Percentiles rank a stretch among this genome's conserved stretches.
These are phyloP conservation scores for Sugiyamaella japonica DNA, from an alignment of 1,139 yeast species.

Conservation along the genomic window DNA sequence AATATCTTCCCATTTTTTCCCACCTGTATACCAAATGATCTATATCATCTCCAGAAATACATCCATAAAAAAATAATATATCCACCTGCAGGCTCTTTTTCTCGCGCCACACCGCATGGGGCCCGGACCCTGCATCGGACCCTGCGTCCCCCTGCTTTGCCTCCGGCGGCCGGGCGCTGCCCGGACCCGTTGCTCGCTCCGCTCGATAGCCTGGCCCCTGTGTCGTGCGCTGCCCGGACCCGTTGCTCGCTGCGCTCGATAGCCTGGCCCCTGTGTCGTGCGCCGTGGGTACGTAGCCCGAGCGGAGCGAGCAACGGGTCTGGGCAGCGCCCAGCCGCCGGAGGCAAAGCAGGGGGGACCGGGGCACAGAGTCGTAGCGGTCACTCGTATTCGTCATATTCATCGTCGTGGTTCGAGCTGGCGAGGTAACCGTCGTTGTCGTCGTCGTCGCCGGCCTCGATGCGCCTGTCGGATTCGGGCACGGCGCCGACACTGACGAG, in stretches of 20 bases:
- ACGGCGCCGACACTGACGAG: conserved; percentile 68
- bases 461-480: conserved; percentile 61
- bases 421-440: conserved; percentile 28
- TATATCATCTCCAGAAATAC: not conserved
- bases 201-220: not conserved
- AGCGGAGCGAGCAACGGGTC: conserved; percentile 3
- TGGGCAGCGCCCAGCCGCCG: not conserved
- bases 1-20: conserved; percentile 73
- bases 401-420: conserved; percentile 3
- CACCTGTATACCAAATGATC: not conserved
- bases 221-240: not conserved
- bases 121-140: not conserved
- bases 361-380: not conserved
- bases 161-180: no score
- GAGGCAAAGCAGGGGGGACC: no score
- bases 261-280: not conserved
- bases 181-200: not conserved
- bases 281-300: not conserved
- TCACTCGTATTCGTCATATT: conserved; percentile 5
- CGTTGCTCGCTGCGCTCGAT: not conserved
- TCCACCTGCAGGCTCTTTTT: no score
- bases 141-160: not conserved
- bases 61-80: not conserved
- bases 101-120: not conserved
- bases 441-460: conserved; percentile 54